Evolutionary conservation across 1,284 basidiomycete genomes (phyloP), one percentile per base, ranked within the genome.

Genomic region (Earliella scabrosa): DNA sequence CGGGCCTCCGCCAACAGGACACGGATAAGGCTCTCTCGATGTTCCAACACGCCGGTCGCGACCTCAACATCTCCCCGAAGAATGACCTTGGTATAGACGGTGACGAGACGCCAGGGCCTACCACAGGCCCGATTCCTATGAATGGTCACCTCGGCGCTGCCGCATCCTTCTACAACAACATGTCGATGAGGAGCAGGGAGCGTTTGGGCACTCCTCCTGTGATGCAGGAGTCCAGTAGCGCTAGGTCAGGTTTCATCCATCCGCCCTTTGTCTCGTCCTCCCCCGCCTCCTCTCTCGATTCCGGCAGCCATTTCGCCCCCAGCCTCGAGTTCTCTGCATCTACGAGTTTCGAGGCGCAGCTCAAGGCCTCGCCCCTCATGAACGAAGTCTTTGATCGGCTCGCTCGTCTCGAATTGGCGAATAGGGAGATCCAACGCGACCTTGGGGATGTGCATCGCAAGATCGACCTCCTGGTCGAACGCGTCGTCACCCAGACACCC

Each of bases 331-430:
- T 71, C 64, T 50, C 76, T 69, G 23, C 50, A 9, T 57, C 60
- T 10, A 51, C 65, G 61, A 82, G 69, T 60, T 85, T 92, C 45
- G 91, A 93, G 60, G 73, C 81, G 9, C 89, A 91, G 64, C 80
- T 93, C 60, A 88, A 82, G 70, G 74, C 81, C 2, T 91, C 89
- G 1, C 86, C 91, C 3, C 70, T 90, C 60, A 83, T 94, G 58
- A 83, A 86, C 58, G 90, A 93, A 58, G 77, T 94, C 49, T 71
- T 93, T 32, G 89, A 91, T 59, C 86, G 92, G 31, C 79, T 95
- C 40, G 72, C 82, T 32, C 83, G 88, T 47, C 87, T 83, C 70
- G 92, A 95, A 71, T 77, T 80, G 54, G 79, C 84, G 3, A 82
- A 85, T 32, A 80, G 85, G 41, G 87, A 93, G 64, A 86, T 94